Evolutionary conservation across 176 grass and related monocot genomes (phyloP).

Genomic region (Alopecurus myosuroides): DNA sequence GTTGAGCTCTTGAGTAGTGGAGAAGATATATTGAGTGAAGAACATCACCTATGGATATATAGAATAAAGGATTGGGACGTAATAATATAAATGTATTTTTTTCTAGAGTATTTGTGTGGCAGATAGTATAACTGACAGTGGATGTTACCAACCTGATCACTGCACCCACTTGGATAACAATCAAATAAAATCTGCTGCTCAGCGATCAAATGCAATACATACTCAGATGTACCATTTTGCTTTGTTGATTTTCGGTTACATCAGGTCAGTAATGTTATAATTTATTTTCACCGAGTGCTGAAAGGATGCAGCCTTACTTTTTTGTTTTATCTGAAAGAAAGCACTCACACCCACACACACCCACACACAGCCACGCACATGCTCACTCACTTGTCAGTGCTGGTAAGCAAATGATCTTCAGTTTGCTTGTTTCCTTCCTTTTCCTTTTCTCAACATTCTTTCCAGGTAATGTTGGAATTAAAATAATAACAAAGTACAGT

Average conservation of each 20-base stretch:
- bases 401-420: background rate
- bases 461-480: background rate
- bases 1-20: background rate
- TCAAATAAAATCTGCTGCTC: background rate
- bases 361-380: too few relatives aligned
- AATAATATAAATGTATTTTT: background rate
- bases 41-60: background rate
- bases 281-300: background rate
- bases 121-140: background rate
- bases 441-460: background rate
- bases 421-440: background rate
- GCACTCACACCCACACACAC: background rate
- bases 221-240: background rate
- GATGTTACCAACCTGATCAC: background rate
- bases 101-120: background rate
- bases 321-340: background rate
- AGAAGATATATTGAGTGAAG: background rate
- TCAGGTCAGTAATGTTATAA: background rate
- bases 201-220: background rate
- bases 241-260: background rate
- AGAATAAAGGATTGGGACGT: background rate
- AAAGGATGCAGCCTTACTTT: background rate
- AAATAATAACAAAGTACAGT: background rate
- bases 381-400: background rate
- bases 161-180: background rate